Base-by-base conservation (phyloP, 805 yeast species). In the Candida hungchunana region DNA sequence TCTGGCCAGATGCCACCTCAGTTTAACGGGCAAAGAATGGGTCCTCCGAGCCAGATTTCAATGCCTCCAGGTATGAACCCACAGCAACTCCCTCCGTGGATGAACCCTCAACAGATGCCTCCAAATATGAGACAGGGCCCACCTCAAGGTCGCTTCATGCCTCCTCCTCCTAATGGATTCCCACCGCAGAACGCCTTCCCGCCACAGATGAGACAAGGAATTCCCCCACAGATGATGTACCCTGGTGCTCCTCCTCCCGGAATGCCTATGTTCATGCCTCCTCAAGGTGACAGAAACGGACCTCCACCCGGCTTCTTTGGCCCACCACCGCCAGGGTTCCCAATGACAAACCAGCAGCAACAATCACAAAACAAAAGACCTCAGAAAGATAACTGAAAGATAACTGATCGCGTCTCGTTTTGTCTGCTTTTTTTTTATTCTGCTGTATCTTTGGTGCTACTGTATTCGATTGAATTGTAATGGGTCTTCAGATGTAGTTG, bases 261-360 rank as follows among this genome's bases (percentile, higher is more conserved):
- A 18, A 36, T 27, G 37, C 44, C 29, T 20, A 26, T 23, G 34
- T 43, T 27, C 20, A 27, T 36, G 21, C 37, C 37, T 11, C 39
- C 45, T 28, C 37, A 13, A 18, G 34, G 27, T 27, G 30, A 31
- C 14, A 38, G 39, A 28, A 34, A 23, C 16, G 45, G 48, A 25
- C 45, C 47, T 13, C 54, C 55, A 31, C 55, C 53, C 1, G 50
- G 53, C 1, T 48, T 47, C 34, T 48, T 47, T 36, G 42, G 37
- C 28, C 47, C 37, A 18, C 54, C 53, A 16, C 53, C 48, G 18
- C 53, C 47, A 23, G 40, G 40, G 3, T 34, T 41, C 26, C 44
- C 39, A 26, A 29, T 19, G 22, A 44, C 31, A 31, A 37, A 31
- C 4, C 42, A 35, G 12, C 37, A 33, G 13, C 31, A 20, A 16